These are phyloP conservation scores for Kwoniella dendrophila DNA, from an alignment of 768 basidiomycete species.

Conservation along the genomic window DNA sequence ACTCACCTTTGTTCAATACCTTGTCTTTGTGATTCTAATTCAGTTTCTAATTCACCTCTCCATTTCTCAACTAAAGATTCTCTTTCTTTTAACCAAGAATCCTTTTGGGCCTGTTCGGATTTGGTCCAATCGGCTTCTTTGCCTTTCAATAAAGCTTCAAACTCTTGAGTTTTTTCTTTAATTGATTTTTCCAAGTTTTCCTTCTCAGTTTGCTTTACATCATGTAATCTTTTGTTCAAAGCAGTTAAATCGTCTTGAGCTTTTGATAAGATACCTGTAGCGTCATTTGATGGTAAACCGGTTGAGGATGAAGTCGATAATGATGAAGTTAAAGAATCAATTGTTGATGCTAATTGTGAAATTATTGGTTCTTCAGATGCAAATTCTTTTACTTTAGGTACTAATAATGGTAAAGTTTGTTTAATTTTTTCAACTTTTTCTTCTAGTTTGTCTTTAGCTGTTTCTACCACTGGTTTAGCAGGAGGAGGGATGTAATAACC, in stretches of 20 bases:
- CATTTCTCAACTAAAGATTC: conserved; percentile 72
- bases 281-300: conserved; percentile 25
- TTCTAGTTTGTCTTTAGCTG: conserved; percentile 12
- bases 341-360: conserved; percentile 84
- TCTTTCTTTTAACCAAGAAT: conserved; percentile 77
- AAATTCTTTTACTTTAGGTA: conserved; percentile 74
- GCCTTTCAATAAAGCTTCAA: conserved; percentile 63
- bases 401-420: conserved; percentile 71
- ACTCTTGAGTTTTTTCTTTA: conserved; percentile 82
- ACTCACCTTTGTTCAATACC: conserved; percentile 88
- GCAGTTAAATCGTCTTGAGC: conserved; percentile 80
- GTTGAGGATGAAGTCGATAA: conserved; percentile 61
- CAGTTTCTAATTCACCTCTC: conserved; percentile 79
- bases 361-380: conserved; percentile 84
- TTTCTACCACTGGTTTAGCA: conserved; percentile 23
- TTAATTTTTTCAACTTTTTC: conserved; percentile 48
- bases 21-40: conserved; percentile 83
- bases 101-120: conserved; percentile 83
- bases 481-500: conserved; percentile 67
- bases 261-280: conserved; percentile 65
- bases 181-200: conserved; percentile 66
- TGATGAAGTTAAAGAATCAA: conserved; percentile 85
- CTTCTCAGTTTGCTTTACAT: conserved; percentile 77
- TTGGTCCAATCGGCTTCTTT: conserved; percentile 81
- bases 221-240: conserved; percentile 74